Percentiles rank a stretch among this genome's conserved stretches.
These are phyloP conservation scores for Sclerotiophoma versabilis DNA, from an alignment of 2,329 filamentous ascomycete genomes.

Conservation along the genomic window DNA sequence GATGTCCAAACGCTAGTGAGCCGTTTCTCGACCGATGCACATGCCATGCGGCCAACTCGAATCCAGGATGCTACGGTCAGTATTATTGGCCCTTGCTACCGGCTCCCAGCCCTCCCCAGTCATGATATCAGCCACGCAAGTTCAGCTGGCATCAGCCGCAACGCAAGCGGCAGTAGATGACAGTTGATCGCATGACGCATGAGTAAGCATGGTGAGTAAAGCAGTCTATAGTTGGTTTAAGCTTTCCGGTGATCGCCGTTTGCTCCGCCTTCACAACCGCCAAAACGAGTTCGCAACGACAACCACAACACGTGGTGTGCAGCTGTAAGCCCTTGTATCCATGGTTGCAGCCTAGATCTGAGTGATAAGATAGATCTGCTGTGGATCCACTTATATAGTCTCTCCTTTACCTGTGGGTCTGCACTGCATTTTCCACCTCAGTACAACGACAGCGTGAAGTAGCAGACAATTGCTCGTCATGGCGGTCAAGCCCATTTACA, in stretches of 20 bases:
- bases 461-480: not conserved
- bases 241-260: not conserved
- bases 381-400: not conserved
- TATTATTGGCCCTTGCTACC: too few relatives aligned
- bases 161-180: too few relatives aligned
- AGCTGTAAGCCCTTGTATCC: not conserved
- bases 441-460: not conserved
- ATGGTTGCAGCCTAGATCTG: not conserved
- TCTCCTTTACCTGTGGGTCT: constrained; percentile 1
- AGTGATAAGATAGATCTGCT: not conserved
- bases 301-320: not conserved
- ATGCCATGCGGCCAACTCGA: too few relatives aligned
- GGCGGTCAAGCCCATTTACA: not conserved
- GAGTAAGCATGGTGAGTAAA: too few relatives aligned
- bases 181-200: too few relatives aligned
- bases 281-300: not conserved
- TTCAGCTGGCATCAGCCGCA: too few relatives aligned
- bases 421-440: not conserved
- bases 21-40: too few relatives aligned
- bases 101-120: too few relatives aligned
- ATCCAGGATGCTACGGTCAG: too few relatives aligned
- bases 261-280: not conserved
- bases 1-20: too few relatives aligned
- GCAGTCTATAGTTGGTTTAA: too few relatives aligned
- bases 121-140: too few relatives aligned